phyloP scores from a whole-genome alignment of 345 rosid genomes.

The Garcia nutans region DNA sequence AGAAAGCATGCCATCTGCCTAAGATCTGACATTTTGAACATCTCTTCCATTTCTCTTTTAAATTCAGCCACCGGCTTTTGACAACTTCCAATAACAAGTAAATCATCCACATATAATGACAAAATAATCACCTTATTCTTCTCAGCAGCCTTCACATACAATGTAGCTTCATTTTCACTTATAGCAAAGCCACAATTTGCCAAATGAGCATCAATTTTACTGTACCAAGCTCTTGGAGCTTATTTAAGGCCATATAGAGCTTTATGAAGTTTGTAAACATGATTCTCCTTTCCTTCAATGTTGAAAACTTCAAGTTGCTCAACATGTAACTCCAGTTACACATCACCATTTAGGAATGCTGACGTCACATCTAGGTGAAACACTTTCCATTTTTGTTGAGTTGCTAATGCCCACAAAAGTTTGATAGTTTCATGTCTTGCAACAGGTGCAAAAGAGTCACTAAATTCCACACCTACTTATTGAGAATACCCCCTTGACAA shows the following conservation, averaged over 20 bases:
- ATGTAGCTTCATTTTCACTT: neutral
- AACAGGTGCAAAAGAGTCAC: neutral
- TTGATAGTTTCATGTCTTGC: neutral
- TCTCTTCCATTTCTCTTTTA: neutral
- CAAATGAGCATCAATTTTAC: neutral
- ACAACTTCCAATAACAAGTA: neutral
- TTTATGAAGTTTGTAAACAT: neutral
- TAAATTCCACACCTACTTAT: neutral
- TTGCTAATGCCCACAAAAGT: neutral
- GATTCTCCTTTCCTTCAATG: neutral
- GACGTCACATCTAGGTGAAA: neutral
- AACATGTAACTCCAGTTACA: neutral
- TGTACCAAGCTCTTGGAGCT: neutral
- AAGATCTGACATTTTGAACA: neutral
- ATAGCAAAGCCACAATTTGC: neutral
- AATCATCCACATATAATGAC: conserved; percentile 4
- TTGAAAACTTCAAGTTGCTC: neutral
- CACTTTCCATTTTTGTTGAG: neutral
- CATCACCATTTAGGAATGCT: neutral
- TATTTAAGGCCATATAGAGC: neutral
- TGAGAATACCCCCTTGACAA: neutral
- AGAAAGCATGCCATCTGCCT: neutral
- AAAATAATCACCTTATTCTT: neutral
- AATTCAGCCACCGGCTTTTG: rapidly evolving
- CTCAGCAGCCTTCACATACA: neutral